Evolutionary conservation across 2,329 filamentous ascomycete genomes (phyloP).

Genomic region (Byssoonygena ceratinophila): DNA sequence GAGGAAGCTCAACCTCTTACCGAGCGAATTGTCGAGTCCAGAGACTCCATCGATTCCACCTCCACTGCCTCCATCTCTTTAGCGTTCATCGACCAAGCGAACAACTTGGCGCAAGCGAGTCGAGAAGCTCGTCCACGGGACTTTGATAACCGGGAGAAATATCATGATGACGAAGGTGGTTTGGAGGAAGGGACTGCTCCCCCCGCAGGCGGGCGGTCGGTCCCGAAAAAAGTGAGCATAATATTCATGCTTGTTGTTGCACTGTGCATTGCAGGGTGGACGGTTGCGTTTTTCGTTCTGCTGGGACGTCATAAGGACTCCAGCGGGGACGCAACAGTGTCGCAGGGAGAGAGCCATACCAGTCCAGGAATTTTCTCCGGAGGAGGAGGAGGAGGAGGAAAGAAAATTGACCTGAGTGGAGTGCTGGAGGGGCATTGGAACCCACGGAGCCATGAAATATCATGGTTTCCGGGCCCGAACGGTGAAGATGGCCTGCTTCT

Average conservation of each 20-base stretch:
- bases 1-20: conserved; percentile 18
- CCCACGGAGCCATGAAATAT: conserved; percentile 32
- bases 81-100: conserved; percentile 13
- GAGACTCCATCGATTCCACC: conserved; percentile 17
- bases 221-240: conserved; percentile 21
- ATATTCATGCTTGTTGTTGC: conserved; percentile 33
- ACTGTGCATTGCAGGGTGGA: conserved; percentile 38
- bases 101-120: neutral
- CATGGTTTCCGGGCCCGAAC: conserved; percentile 40
- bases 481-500: conserved; percentile 68
- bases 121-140: neutral
- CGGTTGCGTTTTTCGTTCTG: conserved; percentile 37
- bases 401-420: conserved; percentile 25
- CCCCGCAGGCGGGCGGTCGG: conserved; percentile 12
- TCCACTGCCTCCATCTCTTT: conserved; percentile 18
- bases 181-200: conserved; percentile 26
- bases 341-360: conserved; percentile 10
- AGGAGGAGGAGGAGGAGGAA: neutral
- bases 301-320: conserved; percentile 28
- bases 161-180: conserved; percentile 19
- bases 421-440: conserved; percentile 24
- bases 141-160: conserved; percentile 19
- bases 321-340: conserved; percentile 20
- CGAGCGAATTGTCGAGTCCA: neutral
- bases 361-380: neutral